A percentile compares a stretch with the other conserved stretches of the same genome.
These are phyloP conservation scores for Penicillium sumatraense DNA, from an alignment of 2,329 filamentous ascomycete genomes.

Conservation along the genomic window DNA sequence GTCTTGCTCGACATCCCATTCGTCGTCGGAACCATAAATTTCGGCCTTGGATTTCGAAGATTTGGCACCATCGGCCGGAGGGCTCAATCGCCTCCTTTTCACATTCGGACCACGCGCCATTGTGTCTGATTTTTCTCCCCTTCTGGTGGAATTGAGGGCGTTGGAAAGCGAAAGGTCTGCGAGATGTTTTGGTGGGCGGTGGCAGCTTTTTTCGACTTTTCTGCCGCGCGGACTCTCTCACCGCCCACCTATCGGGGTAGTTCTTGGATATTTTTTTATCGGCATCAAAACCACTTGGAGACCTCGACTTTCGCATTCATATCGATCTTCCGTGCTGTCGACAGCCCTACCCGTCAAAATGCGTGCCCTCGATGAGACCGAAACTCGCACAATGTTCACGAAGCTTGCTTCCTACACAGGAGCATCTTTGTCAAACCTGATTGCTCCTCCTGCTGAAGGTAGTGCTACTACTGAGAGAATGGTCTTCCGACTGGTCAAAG, in stretches of 20 bases:
- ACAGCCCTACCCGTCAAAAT: slow-evolving; percentile 54
- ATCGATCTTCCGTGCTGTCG: slow-evolving; percentile 4
- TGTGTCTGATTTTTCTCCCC: no score
- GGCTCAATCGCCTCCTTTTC: slow-evolving; percentile 58
- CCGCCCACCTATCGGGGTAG: slow-evolving; percentile 16
- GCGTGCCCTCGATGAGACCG: slow-evolving; percentile 52
- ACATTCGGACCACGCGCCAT: slow-evolving; percentile 54
- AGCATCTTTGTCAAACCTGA: slow-evolving; percentile 81
- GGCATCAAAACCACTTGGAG: slow-evolving; percentile 3
- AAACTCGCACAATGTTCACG: slow-evolving; percentile 63
- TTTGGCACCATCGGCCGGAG: slow-evolving; percentile 43
- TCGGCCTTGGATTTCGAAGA: slow-evolving; percentile 46
- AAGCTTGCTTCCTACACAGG: slow-evolving; percentile 96
- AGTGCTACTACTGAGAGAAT: slow-evolving; percentile 74
- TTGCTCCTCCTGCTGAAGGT: slow-evolving; percentile 71
- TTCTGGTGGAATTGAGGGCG: slow-evolving; percentile 12
- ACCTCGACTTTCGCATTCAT: slow-evolving; percentile 2
- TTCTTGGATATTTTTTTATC: slow-evolving; percentile 12
- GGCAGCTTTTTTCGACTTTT: slow-evolving; percentile 16
- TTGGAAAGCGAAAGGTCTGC: slow-evolving; percentile 20
- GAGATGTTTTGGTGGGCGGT: slow-evolving; percentile 12
- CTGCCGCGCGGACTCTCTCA: slow-evolving; percentile 12
- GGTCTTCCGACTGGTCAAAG: slow-evolving; percentile 68
- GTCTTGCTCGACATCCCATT: slow-evolving; percentile 90
- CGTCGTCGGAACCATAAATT: slow-evolving; percentile 71